Evolutionary conservation across 164 flowering plant species (phyloP), one percentile per base, ranked within the genome.

Genomic region (Litsea cubeba): DNA sequence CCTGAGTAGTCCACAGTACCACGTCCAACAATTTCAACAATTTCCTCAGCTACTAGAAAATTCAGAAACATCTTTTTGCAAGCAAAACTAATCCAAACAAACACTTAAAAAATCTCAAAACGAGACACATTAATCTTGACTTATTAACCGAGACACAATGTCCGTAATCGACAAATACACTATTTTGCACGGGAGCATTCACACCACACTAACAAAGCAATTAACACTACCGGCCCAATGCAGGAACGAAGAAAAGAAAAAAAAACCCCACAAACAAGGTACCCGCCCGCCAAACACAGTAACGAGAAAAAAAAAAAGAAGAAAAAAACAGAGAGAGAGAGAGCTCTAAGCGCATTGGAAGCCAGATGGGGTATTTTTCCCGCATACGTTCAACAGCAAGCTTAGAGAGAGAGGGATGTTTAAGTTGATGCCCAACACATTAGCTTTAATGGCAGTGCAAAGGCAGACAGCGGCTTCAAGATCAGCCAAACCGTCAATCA

Each of bases 391-490:
- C 46, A 87, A 78, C 28, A 91, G 79, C 83, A 86, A 73, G 79
- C 84, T 87, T 54, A 91, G 76, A 1, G 88, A 76, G 17, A 91
- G 78, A 0, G 90, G 87, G 24, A 91, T 80, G 54, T 84, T 84
- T 0, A 89, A 79, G 77, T 85, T 79, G 58, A 86, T 79, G 12
- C 92, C 93, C 84, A 91, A 75, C 23, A 88, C 70, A 50, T 87
- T 84, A 40, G 89, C 90, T 71, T 87, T 89, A 66, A 90, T 74
- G 63, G 90, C 90, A 28, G 91, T 89, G 88, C 95, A 90, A 57
- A 90, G 90, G 80, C 93, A 90, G 12, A 80, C 87, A 1, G 93
- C 91, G 2, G 95, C 95, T 57, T 91, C 95, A 50, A 89, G 84
- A 68, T 91, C 92, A 46, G 71, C 87, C 24, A 91, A 78, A 18